These are phyloP conservation scores for Cyamopsis tetragonoloba DNA, from an alignment of 306 rosid genomes.

Conservation along the genomic window DNA sequence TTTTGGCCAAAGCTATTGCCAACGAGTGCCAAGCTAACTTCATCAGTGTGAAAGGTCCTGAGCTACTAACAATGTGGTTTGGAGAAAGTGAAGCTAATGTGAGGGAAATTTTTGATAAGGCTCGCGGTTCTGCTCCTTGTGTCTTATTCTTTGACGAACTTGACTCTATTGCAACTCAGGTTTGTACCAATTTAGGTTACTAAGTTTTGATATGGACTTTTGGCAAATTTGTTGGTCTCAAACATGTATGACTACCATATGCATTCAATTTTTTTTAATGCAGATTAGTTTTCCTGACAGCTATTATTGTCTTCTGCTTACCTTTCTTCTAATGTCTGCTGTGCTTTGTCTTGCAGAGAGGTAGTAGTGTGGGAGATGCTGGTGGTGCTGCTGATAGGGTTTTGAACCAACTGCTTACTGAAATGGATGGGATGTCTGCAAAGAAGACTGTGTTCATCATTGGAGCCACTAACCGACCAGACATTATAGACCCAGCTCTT, in stretches of 20 bases:
- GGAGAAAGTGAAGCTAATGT: conserved; percentile 99
- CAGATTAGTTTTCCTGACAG: background rate
- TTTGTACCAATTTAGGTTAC: conserved; percentile 21
- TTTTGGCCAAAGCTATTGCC: conserved; percentile 95
- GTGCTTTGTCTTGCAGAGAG: conserved; percentile 63
- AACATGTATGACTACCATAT: background rate
- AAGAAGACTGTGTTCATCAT: conserved; percentile 95
- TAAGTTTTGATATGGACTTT: background rate
- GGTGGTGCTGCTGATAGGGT: conserved; percentile 99
- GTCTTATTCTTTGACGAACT: conserved; percentile 98
- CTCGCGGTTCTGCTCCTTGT: conserved; percentile 98
- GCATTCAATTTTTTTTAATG: conserved; percentile 16
- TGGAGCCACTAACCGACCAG: conserved; percentile 97
- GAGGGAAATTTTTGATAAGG: conserved; percentile 98
- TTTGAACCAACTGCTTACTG: conserved; percentile 91
- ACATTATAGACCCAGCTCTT: conserved; percentile 94
- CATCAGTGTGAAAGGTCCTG: conserved; percentile 97
- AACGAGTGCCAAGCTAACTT: conserved; percentile 99
- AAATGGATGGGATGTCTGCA: conserved; percentile 99
- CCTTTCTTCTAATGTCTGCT: background rate
- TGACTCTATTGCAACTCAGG: conserved; percentile 99
- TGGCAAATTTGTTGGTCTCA: background rate
- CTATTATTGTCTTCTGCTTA: conserved; percentile 1
- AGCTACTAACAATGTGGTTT: conserved; percentile 98
- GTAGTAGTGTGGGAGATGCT: conserved; percentile 94